A percentile compares a stretch with the other conserved stretches of the same genome.
phyloP scores from a whole-genome alignment of 768 basidiomycete genomes.

The Leccinum fibrillosum region DNA sequence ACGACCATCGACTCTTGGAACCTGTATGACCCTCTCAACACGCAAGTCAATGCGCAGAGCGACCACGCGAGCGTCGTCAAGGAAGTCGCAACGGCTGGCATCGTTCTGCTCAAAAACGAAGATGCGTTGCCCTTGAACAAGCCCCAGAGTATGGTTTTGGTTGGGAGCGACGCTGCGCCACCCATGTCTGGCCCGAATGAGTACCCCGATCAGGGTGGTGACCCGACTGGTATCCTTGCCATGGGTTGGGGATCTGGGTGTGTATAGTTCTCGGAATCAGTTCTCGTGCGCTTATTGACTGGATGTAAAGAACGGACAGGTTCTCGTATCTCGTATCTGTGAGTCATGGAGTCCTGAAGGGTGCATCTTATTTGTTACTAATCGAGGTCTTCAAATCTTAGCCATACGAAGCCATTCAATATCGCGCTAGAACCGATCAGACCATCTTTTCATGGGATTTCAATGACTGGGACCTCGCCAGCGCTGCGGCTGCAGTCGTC shows the following conservation, averaged over 20 bases:
- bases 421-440: slow-evolving; percentile 61
- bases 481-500: slow-evolving; percentile 46
- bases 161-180: slow-evolving; percentile 67
- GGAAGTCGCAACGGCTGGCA: slow-evolving; percentile 64
- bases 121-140: slow-evolving; percentile 56
- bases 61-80: slow-evolving; percentile 50
- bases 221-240: slow-evolving; percentile 66
- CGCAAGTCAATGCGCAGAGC: slow-evolving; percentile 54
- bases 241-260: slow-evolving; percentile 92
- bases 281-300: background rate
- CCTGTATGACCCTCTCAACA: slow-evolving; percentile 29
- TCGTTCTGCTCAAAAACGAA: slow-evolving; percentile 68
- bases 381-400: slow-evolving; percentile 14
- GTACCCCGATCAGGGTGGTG: slow-evolving; percentile 58
- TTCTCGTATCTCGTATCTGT: slow-evolving; percentile 80
- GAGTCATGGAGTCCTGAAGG: slow-evolving; percentile 19
- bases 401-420: slow-evolving; percentile 82
- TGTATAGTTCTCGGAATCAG: slow-evolving; percentile 1
- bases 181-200: slow-evolving; percentile 67
- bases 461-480: slow-evolving; percentile 60
- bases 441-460: slow-evolving; percentile 67
- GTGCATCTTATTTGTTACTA: background rate
- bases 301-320: slow-evolving; percentile 49
- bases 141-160: slow-evolving; percentile 55
- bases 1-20: slow-evolving; percentile 29